Base-by-base conservation (phyloP, 305 asterid species). In the Fraxinus sp. region DNA sequence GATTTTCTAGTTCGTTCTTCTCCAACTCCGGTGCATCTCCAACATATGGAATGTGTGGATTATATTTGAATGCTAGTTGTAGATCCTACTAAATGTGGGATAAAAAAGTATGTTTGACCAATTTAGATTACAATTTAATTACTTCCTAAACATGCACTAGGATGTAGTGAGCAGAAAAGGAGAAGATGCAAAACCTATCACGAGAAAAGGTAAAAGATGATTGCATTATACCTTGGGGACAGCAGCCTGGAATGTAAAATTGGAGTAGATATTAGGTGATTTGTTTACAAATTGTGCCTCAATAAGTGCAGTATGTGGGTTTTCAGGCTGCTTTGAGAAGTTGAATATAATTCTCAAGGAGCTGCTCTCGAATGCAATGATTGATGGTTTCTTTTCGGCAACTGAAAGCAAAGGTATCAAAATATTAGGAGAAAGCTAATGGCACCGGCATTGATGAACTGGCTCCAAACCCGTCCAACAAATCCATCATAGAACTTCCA, bases 181-280 rank as follows among this genome's bases (percentile, higher is more conserved):
- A 24, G 0, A 64, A 64, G 33, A 7, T 24, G 72, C 16, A 9
- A 5, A 64, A 24, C 72, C 18, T 3, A 64, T 26, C 74, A 68
- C 49, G 22, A 71, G 16, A 28, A 22, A 44, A 7, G 78, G 10
- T 30, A 74, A 4, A 35, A 10, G 68, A 18, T 18, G 3, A 55
- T 3, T 64, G 76, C 28, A 55, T 52, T 79, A 85, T 93, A 94
- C 98, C 99, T 94, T 97, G 77, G 99, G 99, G 26, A 97, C 98
- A 0, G 98, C 98, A 71, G 98, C 28, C 97, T 91, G 99, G 87
- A 97, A 97, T 73, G 94, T 81, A 78, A 97, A 97, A 87, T 91
- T 90, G 24, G 93, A 87, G 87, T 87, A 92, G 6, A 83, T 78
- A 84, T 89, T 81, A 72, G 92, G 79, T 1, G 97, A 91, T 88